A percentile compares a stretch with the other conserved stretches of the same genome.
Conservation (phyloP, 495 filamentous ascomycete genomes). For the Terfezia boudieri region DNA sequence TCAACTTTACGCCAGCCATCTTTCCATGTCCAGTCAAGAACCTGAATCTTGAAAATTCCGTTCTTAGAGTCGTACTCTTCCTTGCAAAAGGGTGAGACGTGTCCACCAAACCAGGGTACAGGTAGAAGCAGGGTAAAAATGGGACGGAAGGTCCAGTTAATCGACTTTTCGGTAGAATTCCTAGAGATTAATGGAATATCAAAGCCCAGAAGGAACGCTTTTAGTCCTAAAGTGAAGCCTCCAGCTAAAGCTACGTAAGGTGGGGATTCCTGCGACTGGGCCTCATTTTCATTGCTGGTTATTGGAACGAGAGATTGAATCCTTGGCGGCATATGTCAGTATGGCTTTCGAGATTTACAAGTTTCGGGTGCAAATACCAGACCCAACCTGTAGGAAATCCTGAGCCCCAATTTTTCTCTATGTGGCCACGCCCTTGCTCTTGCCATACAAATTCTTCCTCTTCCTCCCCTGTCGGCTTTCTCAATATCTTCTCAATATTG, state of each 20-base stretch:
- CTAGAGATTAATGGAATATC: conserved; percentile 12
- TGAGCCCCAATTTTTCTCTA: conserved; percentile 28
- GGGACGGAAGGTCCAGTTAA: conserved; percentile 15
- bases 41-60: conserved; percentile 14
- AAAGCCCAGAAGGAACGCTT: conserved; percentile 23
- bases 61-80: conserved; percentile 19
- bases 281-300: conserved; percentile 13
- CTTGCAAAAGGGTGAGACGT: conserved; percentile 17
- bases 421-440: conserved; percentile 21
- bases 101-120: not conserved
- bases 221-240: conserved; percentile 24
- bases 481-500: conserved; percentile 1
- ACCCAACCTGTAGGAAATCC: conserved; percentile 26
- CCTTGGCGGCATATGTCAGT: not conserved
- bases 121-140: conserved; percentile 7
- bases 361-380: conserved; percentile 15
- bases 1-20: conserved; percentile 20
- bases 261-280: not conserved
- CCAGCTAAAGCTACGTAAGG: conserved; percentile 19
- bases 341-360: no score
- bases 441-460: not conserved
- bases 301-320: conserved; percentile 3
- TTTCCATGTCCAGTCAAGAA: conserved; percentile 17
- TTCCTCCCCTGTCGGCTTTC: not conserved
- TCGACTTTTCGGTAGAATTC: conserved; percentile 2